phyloP scores from a whole-genome alignment of 2,329 filamentous ascomycete species.

The Sclerotinia trifoliorum region DNA sequence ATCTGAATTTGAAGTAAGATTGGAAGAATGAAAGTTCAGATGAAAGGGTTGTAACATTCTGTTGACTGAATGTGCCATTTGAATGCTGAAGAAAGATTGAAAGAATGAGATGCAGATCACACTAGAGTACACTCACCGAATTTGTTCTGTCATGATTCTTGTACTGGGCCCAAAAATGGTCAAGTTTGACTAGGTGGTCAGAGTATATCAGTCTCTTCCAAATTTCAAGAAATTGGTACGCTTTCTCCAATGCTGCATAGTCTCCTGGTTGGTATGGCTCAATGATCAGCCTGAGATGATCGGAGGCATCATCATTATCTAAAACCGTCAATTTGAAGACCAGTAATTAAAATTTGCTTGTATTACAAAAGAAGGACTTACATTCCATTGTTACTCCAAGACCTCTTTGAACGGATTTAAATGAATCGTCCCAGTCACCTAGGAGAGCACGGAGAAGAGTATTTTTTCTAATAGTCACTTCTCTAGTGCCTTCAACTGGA shows the following conservation, averaged over 20 bases:
- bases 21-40: background rate
- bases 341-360: background rate
- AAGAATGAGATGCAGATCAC: background rate
- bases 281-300: conserved; percentile 1
- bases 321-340: background rate
- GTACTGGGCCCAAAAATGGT: conserved; percentile 13
- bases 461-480: conserved; percentile 2
- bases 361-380: background rate
- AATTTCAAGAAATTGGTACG: background rate
- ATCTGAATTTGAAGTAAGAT: background rate
- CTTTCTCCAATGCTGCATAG: conserved; percentile 2
- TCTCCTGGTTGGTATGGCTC: conserved; percentile 11
- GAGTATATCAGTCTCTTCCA: conserved; percentile 17
- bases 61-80: background rate
- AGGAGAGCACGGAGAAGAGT: conserved; percentile 7
- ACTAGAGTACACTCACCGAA: conserved; percentile 3
- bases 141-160: conserved; percentile 1
- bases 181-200: conserved; percentile 9
- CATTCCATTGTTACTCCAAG: conserved; percentile 12
- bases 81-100: background rate
- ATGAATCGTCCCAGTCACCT: conserved; percentile 2
- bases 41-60: background rate
- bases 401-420: conserved; percentile 1
- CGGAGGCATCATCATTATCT: conserved; percentile 4
- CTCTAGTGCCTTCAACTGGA: background rate